Conservation (phyloP, 2,329 filamentous ascomycete species). For the Fusarium scirpi region DNA sequence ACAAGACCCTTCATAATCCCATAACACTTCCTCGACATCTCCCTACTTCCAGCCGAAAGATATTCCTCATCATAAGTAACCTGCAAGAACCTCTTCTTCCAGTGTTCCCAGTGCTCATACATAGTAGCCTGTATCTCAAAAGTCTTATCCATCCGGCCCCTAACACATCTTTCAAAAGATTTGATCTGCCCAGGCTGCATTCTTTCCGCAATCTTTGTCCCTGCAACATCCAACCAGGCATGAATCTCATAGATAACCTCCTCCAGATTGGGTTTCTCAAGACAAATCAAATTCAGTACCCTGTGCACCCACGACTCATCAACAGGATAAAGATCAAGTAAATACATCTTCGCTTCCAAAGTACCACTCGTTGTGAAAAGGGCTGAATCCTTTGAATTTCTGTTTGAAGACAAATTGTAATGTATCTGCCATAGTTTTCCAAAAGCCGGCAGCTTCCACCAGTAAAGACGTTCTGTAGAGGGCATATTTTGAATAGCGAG, state of each 20-base stretch:
- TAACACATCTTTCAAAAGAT: background rate
- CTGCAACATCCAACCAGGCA: slow-evolving; percentile 10
- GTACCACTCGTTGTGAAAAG: background rate
- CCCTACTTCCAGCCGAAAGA: background rate
- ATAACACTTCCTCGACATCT: slow-evolving; percentile 2
- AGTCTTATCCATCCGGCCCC: background rate
- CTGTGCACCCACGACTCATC: background rate
- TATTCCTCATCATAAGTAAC: background rate
- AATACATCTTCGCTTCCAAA: slow-evolving; percentile 10
- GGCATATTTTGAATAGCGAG: background rate
- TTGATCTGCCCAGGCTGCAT: background rate
- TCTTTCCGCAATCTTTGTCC: background rate
- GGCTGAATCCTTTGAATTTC: fast-evolving
- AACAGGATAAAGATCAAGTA: background rate
- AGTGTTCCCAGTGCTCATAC: slow-evolving; percentile 26
- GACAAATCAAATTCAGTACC: slow-evolving; percentile 2
- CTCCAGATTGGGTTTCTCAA: fast-evolving
- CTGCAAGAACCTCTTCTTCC: slow-evolving; percentile 8
- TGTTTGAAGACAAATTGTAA: background rate
- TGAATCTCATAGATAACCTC: background rate
- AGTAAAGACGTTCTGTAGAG: background rate
- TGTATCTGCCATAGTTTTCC: fast-evolving
- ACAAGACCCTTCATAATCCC: slow-evolving; percentile 6
- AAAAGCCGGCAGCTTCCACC: background rate
- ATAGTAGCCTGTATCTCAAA: background rate